Percentiles rank a stretch among this genome's conserved stretches.
Evolutionary conservation across 768 basidiomycete species (phyloP).

Genomic region (Chalciporus piperatus): DNA sequence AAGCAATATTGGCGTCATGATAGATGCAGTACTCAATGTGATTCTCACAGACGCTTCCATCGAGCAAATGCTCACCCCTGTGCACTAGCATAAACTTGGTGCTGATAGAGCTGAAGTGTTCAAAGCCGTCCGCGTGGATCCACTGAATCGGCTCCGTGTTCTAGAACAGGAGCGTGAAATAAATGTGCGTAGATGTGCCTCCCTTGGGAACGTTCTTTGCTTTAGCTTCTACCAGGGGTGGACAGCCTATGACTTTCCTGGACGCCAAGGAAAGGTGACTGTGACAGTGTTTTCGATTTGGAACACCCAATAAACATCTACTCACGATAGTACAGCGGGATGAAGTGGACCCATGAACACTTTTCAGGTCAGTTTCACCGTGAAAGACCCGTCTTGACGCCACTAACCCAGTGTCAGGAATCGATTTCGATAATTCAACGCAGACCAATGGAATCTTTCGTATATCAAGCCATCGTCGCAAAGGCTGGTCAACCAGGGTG

Average conservation of each 20-base stretch:
- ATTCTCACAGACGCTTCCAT: conserved; percentile 13
- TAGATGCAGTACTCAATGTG: conserved; percentile 91
- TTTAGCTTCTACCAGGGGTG: conserved; percentile 51
- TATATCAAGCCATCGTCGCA: conserved; percentile 61
- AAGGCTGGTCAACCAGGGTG: conserved; percentile 81
- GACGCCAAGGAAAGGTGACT: conserved; percentile 65
- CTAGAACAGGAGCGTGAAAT: conserved; percentile 62
- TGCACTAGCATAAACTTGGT: conserved; percentile 73
- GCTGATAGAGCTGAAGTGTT: conserved; percentile 75
- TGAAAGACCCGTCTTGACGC: neutral
- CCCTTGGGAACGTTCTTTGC: neutral
- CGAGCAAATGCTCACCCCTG: conserved; percentile 6
- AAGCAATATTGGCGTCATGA: conserved; percentile 69
- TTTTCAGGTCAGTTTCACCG: conserved; percentile 59
- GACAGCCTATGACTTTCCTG: conserved; percentile 86
- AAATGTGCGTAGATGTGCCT: conserved; percentile 43
- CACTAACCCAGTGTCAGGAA: conserved; percentile 41
- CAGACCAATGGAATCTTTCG: conserved; percentile 66
- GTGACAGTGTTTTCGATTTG: conserved; percentile 9
- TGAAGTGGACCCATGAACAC: conserved; percentile 75
- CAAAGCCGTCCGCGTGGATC: conserved; percentile 66
- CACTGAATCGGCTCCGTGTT: conserved; percentile 60
- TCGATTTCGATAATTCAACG: conserved; percentile 81
- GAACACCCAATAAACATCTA: neutral
- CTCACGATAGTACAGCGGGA: conserved; percentile 56